Evolutionary conservation across 805 yeast genomes (phyloP).

Genomic region (Starmerella powellii): DNA sequence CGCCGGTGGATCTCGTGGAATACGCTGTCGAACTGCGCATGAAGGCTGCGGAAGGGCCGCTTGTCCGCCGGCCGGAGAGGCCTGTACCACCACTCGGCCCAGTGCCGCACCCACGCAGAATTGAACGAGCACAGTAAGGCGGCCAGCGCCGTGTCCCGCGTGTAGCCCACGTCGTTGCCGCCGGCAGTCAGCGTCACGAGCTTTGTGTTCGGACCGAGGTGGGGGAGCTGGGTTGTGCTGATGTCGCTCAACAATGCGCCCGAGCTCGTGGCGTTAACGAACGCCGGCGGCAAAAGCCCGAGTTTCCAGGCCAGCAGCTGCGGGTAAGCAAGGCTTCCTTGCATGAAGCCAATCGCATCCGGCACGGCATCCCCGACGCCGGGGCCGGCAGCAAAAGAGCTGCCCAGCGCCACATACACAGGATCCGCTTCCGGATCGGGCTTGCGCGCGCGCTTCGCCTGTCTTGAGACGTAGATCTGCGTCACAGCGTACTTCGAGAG

Average conservation of each 20-base stretch:
- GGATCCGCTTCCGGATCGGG: too few species aligned
- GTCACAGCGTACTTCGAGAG: too few species aligned
- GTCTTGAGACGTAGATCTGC: too few species aligned
- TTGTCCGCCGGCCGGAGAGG: not conserved
- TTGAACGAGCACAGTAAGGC: not conserved
- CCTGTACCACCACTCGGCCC: not conserved
- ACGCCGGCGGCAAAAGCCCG: not conserved
- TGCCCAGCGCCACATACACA: constrained; percentile 12
- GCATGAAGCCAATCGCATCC: constrained; percentile 1
- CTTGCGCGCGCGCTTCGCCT: too few species aligned
- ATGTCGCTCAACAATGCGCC: constrained; percentile 7
- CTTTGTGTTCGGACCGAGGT: constrained; percentile 3
- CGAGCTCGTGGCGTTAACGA: constrained; percentile 7
- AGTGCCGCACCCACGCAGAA: not conserved
- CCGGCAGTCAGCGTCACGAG: constrained; percentile 12
- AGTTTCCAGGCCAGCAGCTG: constrained; percentile 4
- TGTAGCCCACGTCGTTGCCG: constrained; percentile 12
- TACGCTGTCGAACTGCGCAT: not conserved
- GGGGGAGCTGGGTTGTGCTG: not conserved
- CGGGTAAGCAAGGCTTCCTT: constrained; percentile 8
- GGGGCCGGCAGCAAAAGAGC: constrained; percentile 14
- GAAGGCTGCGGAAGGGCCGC: constrained; percentile 1
- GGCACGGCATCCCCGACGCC: constrained; percentile 4
- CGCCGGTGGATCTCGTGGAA: not conserved
- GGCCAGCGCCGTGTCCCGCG: constrained; percentile 5